These are phyloP conservation scores for Escovopsis weberi DNA, from an alignment of 2,329 filamentous ascomycete genomes.

Conservation along the genomic window DNA sequence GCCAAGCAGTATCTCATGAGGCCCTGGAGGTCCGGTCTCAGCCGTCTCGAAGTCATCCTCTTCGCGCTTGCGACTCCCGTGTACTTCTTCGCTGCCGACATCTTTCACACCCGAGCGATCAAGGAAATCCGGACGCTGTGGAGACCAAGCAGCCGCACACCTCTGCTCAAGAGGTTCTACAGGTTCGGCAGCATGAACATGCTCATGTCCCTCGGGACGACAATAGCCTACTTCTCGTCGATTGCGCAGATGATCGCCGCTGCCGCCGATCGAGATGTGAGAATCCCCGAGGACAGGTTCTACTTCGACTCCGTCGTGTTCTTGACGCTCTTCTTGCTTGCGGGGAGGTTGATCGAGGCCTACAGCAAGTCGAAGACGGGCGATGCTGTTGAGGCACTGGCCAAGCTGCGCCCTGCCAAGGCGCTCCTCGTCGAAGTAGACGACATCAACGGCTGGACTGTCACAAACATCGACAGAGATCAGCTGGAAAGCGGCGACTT, in stretches of 20 bases:
- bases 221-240: conserved; percentile 75
- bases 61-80: conserved; percentile 73
- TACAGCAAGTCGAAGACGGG: conserved; percentile 88
- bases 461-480: conserved; percentile 41
- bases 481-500: conserved; percentile 60
- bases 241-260: conserved; percentile 58
- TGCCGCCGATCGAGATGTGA: conserved; percentile 30
- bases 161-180: conserved; percentile 62
- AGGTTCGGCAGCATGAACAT: conserved; percentile 97
- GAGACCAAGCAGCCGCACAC: conserved; percentile 58
- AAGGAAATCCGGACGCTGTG: conserved; percentile 70
- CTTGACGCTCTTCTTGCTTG: conserved; percentile 71
- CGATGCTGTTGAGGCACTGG: conserved; percentile 67
- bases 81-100: conserved; percentile 73
- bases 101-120: conserved; percentile 66
- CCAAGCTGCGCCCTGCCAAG: conserved; percentile 62
- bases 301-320: conserved; percentile 95
- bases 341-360: conserved; percentile 62
- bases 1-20: conserved; percentile 53
- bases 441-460: conserved; percentile 18
- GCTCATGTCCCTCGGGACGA: conserved; percentile 77
- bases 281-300: conserved; percentile 33
- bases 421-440: conserved; percentile 51
- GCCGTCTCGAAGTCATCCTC: conserved; percentile 62
- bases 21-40: conserved; percentile 57